Conservation (phyloP, 2,329 filamentous ascomycete genomes). For the Clonostachys solani region DNA sequence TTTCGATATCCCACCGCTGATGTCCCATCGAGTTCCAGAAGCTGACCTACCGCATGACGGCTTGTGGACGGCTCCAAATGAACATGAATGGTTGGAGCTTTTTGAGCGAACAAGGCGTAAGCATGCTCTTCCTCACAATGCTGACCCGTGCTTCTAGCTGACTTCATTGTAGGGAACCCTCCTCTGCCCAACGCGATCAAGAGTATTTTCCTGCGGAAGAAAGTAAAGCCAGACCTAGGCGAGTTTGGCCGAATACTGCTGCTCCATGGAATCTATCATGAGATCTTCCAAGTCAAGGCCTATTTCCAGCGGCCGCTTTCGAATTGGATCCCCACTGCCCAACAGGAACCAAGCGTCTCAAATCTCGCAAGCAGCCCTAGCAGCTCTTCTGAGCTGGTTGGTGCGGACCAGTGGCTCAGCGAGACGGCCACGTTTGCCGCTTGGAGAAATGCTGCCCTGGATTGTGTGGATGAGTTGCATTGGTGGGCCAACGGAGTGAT, state of each 20-base stretch:
- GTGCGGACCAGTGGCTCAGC: not conserved
- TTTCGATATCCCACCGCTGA: not conserved
- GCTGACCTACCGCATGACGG: constrained; percentile 1
- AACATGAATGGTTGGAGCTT: not conserved
- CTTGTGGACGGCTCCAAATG: not conserved
- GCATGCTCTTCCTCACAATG: too few species aligned
- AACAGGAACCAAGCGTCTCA: not conserved
- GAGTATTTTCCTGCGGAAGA: constrained; percentile 6
- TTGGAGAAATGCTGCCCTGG: constrained; percentile 36
- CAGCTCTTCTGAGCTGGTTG: too few species aligned
- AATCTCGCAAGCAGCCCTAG: too few species aligned
- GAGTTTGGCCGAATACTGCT: constrained; percentile 12
- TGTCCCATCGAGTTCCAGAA: not conserved
- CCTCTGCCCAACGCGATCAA: constrained; percentile 1
- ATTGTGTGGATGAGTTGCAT: constrained; percentile 47
- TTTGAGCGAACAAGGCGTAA: too few species aligned
- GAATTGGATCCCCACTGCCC: constrained; percentile 10
- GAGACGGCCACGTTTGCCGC: not conserved
- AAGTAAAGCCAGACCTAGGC: constrained; percentile 10
- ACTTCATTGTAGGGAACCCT: too few species aligned
- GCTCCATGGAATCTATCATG: constrained; percentile 12
- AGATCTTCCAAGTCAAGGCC: constrained; percentile 7
- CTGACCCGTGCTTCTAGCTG: too few species aligned
- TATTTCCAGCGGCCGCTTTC: constrained; percentile 10
- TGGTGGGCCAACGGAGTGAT: constrained; percentile 49